Base-by-base conservation (phyloP, 441 rosid genomes). In the Eruca vesicaria region DNA sequence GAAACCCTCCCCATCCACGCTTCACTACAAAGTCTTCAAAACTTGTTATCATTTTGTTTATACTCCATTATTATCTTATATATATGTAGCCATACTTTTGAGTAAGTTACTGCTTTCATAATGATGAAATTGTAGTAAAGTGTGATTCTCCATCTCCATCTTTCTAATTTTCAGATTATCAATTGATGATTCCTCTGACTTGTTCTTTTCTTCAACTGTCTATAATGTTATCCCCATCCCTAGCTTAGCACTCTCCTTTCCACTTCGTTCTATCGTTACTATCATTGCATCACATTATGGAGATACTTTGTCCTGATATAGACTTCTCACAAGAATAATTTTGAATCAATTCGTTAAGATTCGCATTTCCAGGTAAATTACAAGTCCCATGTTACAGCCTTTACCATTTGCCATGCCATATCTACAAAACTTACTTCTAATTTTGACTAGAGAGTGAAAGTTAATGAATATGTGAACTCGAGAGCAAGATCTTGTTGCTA, bases 401-500 rank as follows among this genome's bases (percentile, higher is more conserved):
- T 3, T 62, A 55, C 65, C 53, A 66, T 61, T 35, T 6, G 23
- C 14, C 23, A 16, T 35, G 76, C 38, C 0, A 11, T 48, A 64
- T 11, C 59, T 41, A 72, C 69, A 72, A 5, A 50, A 50, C 53
- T 59, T 7, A 58, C 45, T 50, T 66, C 59, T 38, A 23, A 23
- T 10, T 38, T 38, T 38, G 45, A n/a, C 45, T 9, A 38, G 45
- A 38, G 45, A 10, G 45, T 38, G 45, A 38, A 38, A 38, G 15
- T n/a, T n/a, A n/a, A n/a, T n/a, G n/a, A n/a, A n/a, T n/a, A n/a
- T n/a, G 4, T 38, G 43, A 26, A 66, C 63, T 23, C n/a, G 32
- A 58, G 33, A 63, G 29, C 33, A 61, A 38, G 68, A 57, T 81
- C 90, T 59, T 77, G 86, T 56, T 77, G 86, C 56, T 82, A 77